Conservation (phyloP, 371 early-diverging fungal genomes). For the Apophysomyces trapeziformis region DNA sequence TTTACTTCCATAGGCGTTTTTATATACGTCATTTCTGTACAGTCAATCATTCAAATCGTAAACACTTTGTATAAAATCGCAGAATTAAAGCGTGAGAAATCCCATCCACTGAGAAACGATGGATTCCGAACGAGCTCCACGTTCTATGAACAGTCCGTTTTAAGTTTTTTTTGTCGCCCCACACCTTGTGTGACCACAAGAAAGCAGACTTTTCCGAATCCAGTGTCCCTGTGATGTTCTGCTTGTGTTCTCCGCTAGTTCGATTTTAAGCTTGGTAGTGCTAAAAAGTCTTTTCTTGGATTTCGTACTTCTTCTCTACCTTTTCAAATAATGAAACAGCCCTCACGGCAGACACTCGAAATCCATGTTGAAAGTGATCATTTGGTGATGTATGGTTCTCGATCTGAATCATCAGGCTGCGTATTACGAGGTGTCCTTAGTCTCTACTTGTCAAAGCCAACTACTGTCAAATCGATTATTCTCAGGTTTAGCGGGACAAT, state of each 20-base stretch:
- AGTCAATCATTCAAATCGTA: too few species aligned
- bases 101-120: too few species aligned
- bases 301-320: not conserved
- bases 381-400: constrained; percentile 36
- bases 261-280: not conserved
- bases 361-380: constrained; percentile 37
- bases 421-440: constrained; percentile 34
- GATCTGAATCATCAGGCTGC: constrained; percentile 39
- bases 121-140: too few species aligned
- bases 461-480: constrained; percentile 25
- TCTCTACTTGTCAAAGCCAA: constrained; percentile 24
- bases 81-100: too few species aligned
- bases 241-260: not conserved
- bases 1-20: too few species aligned
- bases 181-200: too few species aligned
- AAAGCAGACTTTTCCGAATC: too few species aligned
- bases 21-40: too few species aligned
- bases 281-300: not conserved
- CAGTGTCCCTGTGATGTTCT: too few species aligned
- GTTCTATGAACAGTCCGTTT: too few species aligned
- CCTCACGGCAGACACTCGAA: constrained; percentile 22
- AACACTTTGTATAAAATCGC: too few species aligned
- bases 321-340: constrained; percentile 9
- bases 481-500: constrained; percentile 30
- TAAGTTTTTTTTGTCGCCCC: too few species aligned